Percentiles rank a stretch among this genome's conserved stretches.
Evolutionary conservation across 768 basidiomycete species (phyloP).

Genomic region (Ephemerocybe angulata): DNA sequence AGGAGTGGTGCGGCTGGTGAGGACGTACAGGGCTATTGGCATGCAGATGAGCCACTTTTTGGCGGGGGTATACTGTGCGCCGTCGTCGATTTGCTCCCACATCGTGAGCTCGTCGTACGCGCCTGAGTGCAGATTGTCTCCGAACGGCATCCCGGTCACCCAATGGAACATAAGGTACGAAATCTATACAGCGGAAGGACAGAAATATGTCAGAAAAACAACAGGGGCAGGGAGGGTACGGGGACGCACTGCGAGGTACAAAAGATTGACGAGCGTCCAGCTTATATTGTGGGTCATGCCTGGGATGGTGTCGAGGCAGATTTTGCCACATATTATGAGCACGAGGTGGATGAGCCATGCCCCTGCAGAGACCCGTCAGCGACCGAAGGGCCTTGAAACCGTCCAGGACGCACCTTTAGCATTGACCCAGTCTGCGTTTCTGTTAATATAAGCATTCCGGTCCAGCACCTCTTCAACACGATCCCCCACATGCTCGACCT

Average conservation of each 20-base stretch:
- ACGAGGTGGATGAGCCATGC: constrained; percentile 98
- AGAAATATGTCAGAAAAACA: too few relatives aligned
- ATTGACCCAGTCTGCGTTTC: constrained; percentile 93
- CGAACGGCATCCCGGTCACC: constrained; percentile 96
- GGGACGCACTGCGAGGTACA: constrained; percentile 80
- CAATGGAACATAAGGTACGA: constrained; percentile 99
- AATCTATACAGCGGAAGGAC: constrained; percentile 51
- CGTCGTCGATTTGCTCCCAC: constrained; percentile 99
- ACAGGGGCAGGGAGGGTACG: too few relatives aligned
- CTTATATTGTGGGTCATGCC: constrained; percentile 92
- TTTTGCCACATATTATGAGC: constrained; percentile 85
- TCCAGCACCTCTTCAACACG: constrained; percentile 73
- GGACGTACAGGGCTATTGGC: constrained; percentile 79
- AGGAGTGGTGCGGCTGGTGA: background rate
- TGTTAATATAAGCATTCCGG: constrained; percentile 75
- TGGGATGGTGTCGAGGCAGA: constrained; percentile 90
- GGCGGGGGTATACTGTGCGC: constrained; percentile 96
- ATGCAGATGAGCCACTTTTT: constrained; percentile 95
- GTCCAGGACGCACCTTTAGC: constrained; percentile 77
- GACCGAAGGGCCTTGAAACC: too few relatives aligned
- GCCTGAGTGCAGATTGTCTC: constrained; percentile 80
- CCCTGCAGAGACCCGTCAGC: constrained; percentile 44
- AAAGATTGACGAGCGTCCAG: constrained; percentile 90
- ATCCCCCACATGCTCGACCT: constrained; percentile 79
- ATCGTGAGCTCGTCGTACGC: constrained; percentile 97